Evolutionary conservation across 2,329 filamentous ascomycete species (phyloP).

Genomic region (Atkinsonella texensis): DNA sequence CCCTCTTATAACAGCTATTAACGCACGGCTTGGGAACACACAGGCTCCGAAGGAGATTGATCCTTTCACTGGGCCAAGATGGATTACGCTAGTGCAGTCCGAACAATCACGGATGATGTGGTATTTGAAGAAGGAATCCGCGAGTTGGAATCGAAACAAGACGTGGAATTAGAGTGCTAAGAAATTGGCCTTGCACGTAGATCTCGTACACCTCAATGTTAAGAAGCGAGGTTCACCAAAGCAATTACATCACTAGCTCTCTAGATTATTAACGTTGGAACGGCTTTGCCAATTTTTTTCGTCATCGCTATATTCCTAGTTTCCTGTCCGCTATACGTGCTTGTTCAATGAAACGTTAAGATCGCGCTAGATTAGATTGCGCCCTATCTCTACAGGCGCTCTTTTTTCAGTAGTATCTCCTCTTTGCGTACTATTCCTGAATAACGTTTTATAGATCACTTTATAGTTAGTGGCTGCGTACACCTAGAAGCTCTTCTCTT

Average conservation of each 20-base stretch:
- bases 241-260: neutral
- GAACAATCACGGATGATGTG: neutral
- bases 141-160: neutral
- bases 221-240: neutral
- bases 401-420: neutral
- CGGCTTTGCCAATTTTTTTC: neutral
- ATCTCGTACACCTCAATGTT: neutral
- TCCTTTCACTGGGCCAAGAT: slow-evolving; percentile 3
- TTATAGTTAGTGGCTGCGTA: no score
- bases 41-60: neutral
- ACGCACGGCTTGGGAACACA: neutral
- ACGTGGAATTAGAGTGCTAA: neutral
- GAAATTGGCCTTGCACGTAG: neutral
- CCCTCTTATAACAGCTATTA: slow-evolving; percentile 4
- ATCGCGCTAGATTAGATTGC: no score
- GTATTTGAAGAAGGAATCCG: neutral
- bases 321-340: neutral
- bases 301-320: neutral
- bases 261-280: no score
- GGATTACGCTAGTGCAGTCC: slow-evolving; percentile 6
- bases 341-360: no score
- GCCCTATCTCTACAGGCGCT: no score
- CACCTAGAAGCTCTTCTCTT: no score
- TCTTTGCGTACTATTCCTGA: neutral
- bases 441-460: no score